Evolutionary conservation across 163 green algal genomes (phyloP).

Genomic region (Scenedesmus sp.): DNA sequence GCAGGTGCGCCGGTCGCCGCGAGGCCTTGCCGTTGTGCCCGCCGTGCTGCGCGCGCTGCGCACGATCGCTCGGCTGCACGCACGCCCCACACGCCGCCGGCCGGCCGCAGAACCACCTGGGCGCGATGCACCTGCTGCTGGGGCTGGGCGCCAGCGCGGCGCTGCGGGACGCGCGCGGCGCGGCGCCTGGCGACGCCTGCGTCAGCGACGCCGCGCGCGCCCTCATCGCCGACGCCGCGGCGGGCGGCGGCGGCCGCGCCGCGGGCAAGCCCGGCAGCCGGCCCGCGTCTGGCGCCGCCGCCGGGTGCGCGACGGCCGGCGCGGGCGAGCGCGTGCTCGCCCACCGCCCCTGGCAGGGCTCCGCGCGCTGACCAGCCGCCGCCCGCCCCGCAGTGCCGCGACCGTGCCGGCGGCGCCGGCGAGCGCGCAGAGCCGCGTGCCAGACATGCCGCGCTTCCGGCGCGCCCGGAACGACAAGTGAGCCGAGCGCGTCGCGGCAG

Average conservation of each 20-base stretch:
- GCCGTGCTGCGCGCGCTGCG: no score
- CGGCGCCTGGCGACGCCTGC: slow-evolving; percentile 43
- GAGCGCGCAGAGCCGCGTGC: slow-evolving; percentile 23
- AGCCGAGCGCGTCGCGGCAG: not conserved
- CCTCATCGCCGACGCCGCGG: slow-evolving; percentile 48
- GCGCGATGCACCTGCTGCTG: slow-evolving; percentile 41
- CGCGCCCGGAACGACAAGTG: slow-evolving; percentile 28
- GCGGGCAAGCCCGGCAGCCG: no score
- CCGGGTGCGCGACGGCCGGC: no score
- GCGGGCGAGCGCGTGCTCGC: no score
- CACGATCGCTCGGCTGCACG: no score
- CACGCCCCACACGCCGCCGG: no score
- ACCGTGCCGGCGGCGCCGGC: not conserved
- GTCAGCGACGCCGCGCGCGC: slow-evolving; percentile 54
- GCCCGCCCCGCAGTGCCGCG: not conserved
- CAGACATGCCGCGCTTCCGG: slow-evolving; percentile 38
- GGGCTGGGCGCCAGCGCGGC: not conserved
- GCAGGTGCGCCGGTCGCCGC: not conserved
- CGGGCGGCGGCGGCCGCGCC: no score
- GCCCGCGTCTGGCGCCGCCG: no score
- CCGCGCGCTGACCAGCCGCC: not conserved
- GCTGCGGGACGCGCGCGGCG: slow-evolving; percentile 18
- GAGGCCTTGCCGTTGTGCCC: no score
- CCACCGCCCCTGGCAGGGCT: no score
- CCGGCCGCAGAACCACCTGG: slow-evolving; percentile 45